Evolutionary conservation across 768 basidiomycete species (phyloP), one percentile per base, ranked within the genome.

Genomic region (Termitomyces sp.): DNA sequence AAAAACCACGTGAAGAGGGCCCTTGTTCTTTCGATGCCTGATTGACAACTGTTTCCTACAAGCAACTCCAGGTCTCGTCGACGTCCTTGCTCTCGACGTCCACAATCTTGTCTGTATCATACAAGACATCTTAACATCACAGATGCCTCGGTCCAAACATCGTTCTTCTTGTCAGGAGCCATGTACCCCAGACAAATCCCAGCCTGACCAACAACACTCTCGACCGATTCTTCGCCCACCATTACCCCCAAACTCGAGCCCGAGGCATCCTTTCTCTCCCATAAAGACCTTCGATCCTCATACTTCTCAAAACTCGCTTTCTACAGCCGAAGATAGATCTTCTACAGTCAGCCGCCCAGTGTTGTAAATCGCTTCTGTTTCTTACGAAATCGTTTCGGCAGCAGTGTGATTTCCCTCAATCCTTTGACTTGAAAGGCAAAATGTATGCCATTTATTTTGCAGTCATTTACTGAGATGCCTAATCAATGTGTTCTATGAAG

Each of bases 81-180:
- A 48, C 56, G 61, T 59, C 45, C 22, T 58, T 52, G 53, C 24
- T 42, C 52, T 38, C 56, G 54, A 58, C 61, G 42, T 52, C 53
- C 48, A 47, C 52, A 28, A 26, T 55, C 22, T 58, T 38, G 38
- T 24, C 28, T 16, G 2, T 57, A 55, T 57, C 24, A 42, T 35
- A 54, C 24, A 3, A 40, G 33, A 20, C 10, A 12, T 35, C 35
- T 44, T 6, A 38, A 32, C 35, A 28, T 33, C 30, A 56, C 57
- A 53, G 40, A 68, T 69, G 64, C 61, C 59, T 52, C 64, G 62
- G 65, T 63, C 61, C 53, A 66, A 64, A 43, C 62, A 53, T 47
- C 65, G 53, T 30, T 58, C 59, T 57, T 65, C 64, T 51, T 63
- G 52, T 52, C 60, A 63, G 52, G 61, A 66, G 56, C 30, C 53